Percentiles rank a stretch among this genome's conserved stretches.
These are phyloP conservation scores for Leptographium galeiforme DNA, from an alignment of 2,329 filamentous ascomycete genomes.

Conservation along the genomic window DNA sequence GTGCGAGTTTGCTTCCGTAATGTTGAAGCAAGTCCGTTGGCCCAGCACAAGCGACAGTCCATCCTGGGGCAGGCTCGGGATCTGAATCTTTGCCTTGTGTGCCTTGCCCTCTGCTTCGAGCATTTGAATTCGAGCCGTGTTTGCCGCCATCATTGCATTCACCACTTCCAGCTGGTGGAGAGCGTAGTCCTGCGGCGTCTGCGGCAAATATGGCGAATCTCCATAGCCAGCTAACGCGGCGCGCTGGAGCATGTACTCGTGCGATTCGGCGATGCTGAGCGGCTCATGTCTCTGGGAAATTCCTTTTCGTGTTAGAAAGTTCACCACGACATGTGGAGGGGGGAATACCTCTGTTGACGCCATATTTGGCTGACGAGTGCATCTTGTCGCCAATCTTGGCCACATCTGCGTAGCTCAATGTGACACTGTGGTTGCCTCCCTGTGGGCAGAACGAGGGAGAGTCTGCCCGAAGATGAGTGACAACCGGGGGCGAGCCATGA, in stretches of 20 bases:
- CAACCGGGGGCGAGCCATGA: no score
- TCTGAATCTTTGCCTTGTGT: neutral
- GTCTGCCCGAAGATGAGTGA: no score
- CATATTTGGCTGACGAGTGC: no score
- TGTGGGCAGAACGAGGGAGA: no score
- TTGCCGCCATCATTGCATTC: neutral
- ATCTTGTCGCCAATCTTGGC: no score
- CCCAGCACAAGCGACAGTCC: neutral
- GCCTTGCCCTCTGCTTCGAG: neutral
- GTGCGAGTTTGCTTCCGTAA: neutral
- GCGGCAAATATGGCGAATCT: slow-evolving; percentile 3
- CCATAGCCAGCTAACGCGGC: neutral
- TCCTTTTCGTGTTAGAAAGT: neutral
- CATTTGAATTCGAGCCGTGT: neutral
- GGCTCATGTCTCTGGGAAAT: neutral
- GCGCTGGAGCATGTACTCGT: neutral
- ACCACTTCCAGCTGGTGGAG: neutral
- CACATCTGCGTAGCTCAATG: no score
- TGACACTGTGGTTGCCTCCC: no score
- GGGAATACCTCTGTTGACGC: no score
- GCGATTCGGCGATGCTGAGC: neutral
- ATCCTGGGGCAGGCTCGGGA: neutral
- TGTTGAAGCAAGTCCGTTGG: neutral
- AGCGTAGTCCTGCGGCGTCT: neutral
- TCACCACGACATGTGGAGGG: neutral